Evolutionary conservation across 1,284 basidiomycete species (phyloP).

Genomic region (Apiotrichum akiyoshidainum): DNA sequence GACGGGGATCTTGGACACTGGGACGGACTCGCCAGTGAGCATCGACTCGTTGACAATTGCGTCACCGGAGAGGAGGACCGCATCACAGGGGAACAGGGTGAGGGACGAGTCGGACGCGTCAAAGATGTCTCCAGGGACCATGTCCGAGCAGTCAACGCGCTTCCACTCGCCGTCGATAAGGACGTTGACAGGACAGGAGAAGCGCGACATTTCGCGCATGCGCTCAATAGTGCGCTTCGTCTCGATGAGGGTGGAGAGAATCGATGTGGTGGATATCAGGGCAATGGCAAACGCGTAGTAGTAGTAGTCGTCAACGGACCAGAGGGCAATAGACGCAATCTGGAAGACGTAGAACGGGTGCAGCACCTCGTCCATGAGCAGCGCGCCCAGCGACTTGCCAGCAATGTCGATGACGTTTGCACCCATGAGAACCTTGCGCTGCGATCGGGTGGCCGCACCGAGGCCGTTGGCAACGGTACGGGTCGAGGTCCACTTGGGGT

Average conservation of each 20-base stretch:
- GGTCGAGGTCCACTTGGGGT: constrained; percentile 69
- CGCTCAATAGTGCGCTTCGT: constrained; percentile 90
- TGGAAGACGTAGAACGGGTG: constrained; percentile 99
- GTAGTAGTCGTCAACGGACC: constrained; percentile 93
- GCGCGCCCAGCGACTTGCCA: constrained; percentile 73
- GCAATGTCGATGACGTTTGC: constrained; percentile 87
- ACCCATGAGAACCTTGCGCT: constrained; percentile 75
- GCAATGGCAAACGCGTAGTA: constrained; percentile 98
- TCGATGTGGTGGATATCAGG: constrained; percentile 82
- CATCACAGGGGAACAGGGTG: constrained; percentile 78
- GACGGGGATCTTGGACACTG: constrained; percentile 61
- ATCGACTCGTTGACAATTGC: constrained; percentile 76
- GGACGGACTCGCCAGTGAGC: constrained; percentile 73
- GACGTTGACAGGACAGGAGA: constrained; percentile 75
- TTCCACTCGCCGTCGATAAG: constrained; percentile 71
- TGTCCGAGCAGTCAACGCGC: constrained; percentile 67
- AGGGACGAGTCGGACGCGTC: constrained; percentile 77
- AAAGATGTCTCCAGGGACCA: constrained; percentile 91
- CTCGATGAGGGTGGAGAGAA: constrained; percentile 83
- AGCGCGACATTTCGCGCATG: constrained; percentile 96
- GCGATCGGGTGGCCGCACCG: constrained; percentile 57
- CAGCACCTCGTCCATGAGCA: constrained; percentile 89
- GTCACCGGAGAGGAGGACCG: constrained; percentile 58
- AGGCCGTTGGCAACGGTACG: constrained; percentile 66
- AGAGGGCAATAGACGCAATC: constrained; percentile 89